Evolutionary conservation across 2,329 filamentous ascomycete species (phyloP).

Genomic region (Ceratocystis variospora): DNA sequence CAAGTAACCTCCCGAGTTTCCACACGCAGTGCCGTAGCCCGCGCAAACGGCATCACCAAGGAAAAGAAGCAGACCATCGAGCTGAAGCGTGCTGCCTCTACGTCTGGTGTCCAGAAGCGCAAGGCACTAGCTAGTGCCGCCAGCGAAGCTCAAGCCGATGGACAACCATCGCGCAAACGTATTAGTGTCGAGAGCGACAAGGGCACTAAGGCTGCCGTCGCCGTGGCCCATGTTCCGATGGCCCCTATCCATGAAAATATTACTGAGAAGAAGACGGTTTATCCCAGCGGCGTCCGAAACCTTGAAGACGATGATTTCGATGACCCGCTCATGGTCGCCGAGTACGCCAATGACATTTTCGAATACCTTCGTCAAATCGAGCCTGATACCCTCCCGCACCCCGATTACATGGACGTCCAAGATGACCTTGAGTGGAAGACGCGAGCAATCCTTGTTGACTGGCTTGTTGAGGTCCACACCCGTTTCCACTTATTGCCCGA

Average conservation of each 20-base stretch:
- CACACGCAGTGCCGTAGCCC: constrained; percentile 43
- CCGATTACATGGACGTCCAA: constrained; percentile 89
- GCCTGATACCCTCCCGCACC: constrained; percentile 64
- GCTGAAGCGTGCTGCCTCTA: constrained; percentile 58
- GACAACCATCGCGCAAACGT: constrained; percentile 47
- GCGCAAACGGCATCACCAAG: constrained; percentile 51
- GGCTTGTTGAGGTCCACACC: constrained; percentile 96
- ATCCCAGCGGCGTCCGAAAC: constrained; percentile 38
- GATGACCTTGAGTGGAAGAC: constrained; percentile 97
- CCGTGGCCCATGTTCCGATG: constrained; percentile 19
- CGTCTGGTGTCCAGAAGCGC: constrained; percentile 62
- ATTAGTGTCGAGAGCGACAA: constrained; percentile 37
- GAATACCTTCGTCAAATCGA: constrained; percentile 88
- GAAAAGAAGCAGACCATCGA: constrained; percentile 52
- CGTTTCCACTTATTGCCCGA: constrained; percentile 91
- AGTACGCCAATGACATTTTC: constrained; percentile 95
- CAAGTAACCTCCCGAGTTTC: constrained; percentile 66
- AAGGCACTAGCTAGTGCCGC: constrained; percentile 35
- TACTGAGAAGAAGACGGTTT: constrained; percentile 24
- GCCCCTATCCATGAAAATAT: constrained; percentile 19
- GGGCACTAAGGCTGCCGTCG: constrained; percentile 23
- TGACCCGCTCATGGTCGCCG: constrained; percentile 93
- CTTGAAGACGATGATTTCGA: constrained; percentile 79
- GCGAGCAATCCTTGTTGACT: constrained; percentile 91
- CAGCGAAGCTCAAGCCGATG: constrained; percentile 14